These are phyloP conservation scores for Hymenoscyphus repandus DNA, from an alignment of 2,329 filamentous ascomycete species.

Conservation along the genomic window DNA sequence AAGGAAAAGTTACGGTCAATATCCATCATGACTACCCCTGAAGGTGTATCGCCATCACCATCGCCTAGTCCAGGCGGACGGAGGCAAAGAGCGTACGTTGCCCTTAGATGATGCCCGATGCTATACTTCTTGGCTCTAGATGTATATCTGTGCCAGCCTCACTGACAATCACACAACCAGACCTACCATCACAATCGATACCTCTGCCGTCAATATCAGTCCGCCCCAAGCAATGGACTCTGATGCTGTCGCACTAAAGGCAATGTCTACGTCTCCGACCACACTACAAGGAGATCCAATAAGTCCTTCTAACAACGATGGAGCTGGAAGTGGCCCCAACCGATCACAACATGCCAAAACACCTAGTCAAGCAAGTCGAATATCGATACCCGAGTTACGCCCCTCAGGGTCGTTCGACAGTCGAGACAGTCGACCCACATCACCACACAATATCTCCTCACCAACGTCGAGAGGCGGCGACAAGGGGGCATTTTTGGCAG, in stretches of 20 bases:
- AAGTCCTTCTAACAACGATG: conserved; percentile 33
- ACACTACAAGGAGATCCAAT: conserved; percentile 30
- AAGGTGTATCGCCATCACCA: conserved; percentile 16
- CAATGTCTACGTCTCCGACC: conserved; percentile 32
- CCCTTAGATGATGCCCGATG: neutral
- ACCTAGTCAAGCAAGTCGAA: conserved; percentile 24
- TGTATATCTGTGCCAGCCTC: conserved; percentile 7
- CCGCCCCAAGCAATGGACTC: conserved; percentile 28
- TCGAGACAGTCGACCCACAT: conserved; percentile 56
- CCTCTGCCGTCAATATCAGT: conserved; percentile 40
- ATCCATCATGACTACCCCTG: conserved; percentile 22
- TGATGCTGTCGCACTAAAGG: conserved; percentile 32
- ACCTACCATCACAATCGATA: conserved; percentile 53
- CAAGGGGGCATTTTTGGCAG: conserved; percentile 51
- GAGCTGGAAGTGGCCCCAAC: conserved; percentile 12
- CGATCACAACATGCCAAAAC: conserved; percentile 22
- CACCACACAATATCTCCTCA: conserved; percentile 63
- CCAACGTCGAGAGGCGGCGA: conserved; percentile 49
- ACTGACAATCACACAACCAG: conserved; percentile 15
- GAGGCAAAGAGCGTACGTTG: conserved; percentile 32
- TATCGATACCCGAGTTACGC: conserved; percentile 41
- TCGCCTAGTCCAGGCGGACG: conserved; percentile 23
- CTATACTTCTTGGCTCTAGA: conserved; percentile 5
- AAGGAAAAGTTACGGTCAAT: conserved; percentile 8
- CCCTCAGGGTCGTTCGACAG: conserved; percentile 53